These are phyloP conservation scores for Penicillium maclennaniae DNA, from an alignment of 495 filamentous ascomycete species.

Conservation along the genomic window DNA sequence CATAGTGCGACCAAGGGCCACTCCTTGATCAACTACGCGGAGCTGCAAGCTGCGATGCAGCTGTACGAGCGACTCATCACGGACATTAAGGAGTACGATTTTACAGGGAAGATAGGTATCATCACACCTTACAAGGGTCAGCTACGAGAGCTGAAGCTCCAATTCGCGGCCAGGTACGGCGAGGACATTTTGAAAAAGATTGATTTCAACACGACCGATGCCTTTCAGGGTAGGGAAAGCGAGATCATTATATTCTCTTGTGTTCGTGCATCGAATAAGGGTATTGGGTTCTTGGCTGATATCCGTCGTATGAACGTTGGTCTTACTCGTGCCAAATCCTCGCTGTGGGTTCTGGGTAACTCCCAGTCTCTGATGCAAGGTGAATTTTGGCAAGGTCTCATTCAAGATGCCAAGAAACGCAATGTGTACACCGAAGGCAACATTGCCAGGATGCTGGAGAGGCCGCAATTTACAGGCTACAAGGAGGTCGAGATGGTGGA, in stretches of 20 bases:
- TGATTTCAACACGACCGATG: constrained; percentile 98
- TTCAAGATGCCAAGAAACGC: constrained; percentile 71
- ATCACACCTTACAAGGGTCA: constrained; percentile 98
- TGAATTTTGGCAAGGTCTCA: constrained; percentile 81
- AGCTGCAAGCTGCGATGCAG: constrained; percentile 77
- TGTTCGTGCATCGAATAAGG: constrained; percentile 84
- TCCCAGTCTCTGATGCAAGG: constrained; percentile 80
- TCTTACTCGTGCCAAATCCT: constrained; percentile 91
- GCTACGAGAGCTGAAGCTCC: constrained; percentile 68
- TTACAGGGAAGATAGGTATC: constrained; percentile 83
- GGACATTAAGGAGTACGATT: constrained; percentile 66
- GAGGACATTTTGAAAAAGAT: constrained; percentile 68
- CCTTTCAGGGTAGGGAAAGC: constrained; percentile 93
- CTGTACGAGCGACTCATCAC: constrained; percentile 72
- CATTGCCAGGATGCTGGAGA: constrained; percentile 45
- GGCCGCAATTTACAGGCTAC: constrained; percentile 47
- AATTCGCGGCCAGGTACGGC: constrained; percentile 69
- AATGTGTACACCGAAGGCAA: constrained; percentile 75
- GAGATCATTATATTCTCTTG: constrained; percentile 99
- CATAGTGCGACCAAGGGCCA: constrained; percentile 71
- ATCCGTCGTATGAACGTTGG: constrained; percentile 99
- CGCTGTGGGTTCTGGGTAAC: constrained; percentile 92
- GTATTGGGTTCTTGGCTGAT: constrained; percentile 96
- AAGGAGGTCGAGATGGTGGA: constrained; percentile 49
- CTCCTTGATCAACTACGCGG: constrained; percentile 85